phyloP scores from a whole-genome alignment of 148 eudicot species.

The Chenopodium quinoa region DNA sequence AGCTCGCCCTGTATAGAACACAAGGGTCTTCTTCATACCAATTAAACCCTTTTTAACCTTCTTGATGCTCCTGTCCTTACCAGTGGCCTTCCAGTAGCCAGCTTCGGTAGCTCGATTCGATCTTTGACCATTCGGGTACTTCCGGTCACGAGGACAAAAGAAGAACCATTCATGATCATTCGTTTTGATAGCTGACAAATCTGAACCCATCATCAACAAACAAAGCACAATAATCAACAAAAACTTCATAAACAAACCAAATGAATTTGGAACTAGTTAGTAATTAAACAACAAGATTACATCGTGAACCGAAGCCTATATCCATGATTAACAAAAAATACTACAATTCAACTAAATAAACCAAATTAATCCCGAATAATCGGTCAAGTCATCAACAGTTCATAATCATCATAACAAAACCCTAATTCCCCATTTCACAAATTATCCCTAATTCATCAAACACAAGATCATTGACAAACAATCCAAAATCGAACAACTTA shows the following conservation, averaged over 20 bases:
- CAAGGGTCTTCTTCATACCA: slow-evolving; percentile 95
- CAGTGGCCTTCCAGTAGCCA: slow-evolving; percentile 99
- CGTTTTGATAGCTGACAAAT: slow-evolving; percentile 59
- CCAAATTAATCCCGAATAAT: neutral
- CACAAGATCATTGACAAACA: neutral
- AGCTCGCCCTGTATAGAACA: slow-evolving; percentile 85
- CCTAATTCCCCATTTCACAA: slow-evolving; percentile 18
- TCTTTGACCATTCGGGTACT: slow-evolving; percentile 88
- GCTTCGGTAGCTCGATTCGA: slow-evolving; percentile 73
- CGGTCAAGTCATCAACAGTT: neutral
- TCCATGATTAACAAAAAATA: slow-evolving; percentile 8
- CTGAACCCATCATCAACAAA: slow-evolving; percentile 41
- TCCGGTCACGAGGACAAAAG: slow-evolving; percentile 92
- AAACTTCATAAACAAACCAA: neutral
- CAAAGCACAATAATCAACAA: slow-evolving; percentile 3
- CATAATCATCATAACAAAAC: neutral
- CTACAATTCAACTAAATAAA: neutral
- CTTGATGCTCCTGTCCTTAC: slow-evolving; percentile 77
- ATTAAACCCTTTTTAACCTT: slow-evolving; percentile 47
- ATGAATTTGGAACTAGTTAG: neutral
- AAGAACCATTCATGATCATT: slow-evolving; percentile 86
- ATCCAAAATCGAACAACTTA: neutral
- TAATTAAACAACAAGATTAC: neutral
- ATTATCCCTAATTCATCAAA: slow-evolving; percentile 18
- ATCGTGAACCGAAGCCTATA: neutral